These are phyloP conservation scores for Aspergillus asperescens DNA, from an alignment of 495 filamentous ascomycete genomes.

Conservation along the genomic window DNA sequence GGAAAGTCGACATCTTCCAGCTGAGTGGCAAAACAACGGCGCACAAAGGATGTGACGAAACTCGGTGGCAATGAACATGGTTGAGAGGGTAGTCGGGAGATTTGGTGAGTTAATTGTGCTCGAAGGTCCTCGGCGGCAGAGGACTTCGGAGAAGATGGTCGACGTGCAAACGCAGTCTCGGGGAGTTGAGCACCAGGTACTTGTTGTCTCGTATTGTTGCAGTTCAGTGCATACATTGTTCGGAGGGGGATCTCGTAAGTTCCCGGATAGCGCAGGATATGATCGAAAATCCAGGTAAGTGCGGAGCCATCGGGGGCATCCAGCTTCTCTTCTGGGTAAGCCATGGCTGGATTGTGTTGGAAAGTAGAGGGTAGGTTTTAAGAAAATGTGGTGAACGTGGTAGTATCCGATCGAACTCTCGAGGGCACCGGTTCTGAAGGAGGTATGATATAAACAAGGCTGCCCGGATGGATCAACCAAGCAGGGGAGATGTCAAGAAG, in stretches of 20 bases:
- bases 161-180: slow-evolving; percentile 33
- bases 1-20: slow-evolving; percentile 62
- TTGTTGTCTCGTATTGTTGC: slow-evolving; percentile 44
- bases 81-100: slow-evolving; percentile 57
- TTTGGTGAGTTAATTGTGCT: slow-evolving; percentile 56
- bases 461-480: slow-evolving; percentile 7
- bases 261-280: slow-evolving; percentile 59
- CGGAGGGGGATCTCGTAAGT: slow-evolving; percentile 68
- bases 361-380: background rate
- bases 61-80: slow-evolving; percentile 60
- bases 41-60: slow-evolving; percentile 63
- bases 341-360: slow-evolving; percentile 19
- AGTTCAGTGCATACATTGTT: slow-evolving; percentile 71
- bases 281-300: slow-evolving; percentile 61
- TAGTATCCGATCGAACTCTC: slow-evolving; percentile 3
- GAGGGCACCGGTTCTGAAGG: slow-evolving; percentile 2
- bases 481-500: slow-evolving; percentile 10
- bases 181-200: slow-evolving; percentile 26
- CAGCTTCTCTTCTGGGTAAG: slow-evolving; percentile 15
- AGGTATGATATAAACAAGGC: slow-evolving; percentile 16
- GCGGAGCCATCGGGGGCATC: slow-evolving; percentile 40
- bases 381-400: background rate
- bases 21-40: slow-evolving; percentile 54
- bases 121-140: slow-evolving; percentile 56
- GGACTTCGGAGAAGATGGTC: slow-evolving; percentile 35